phyloP scores from a whole-genome alignment of 495 filamentous ascomycete species.

The Acidiella bohemica region DNA sequence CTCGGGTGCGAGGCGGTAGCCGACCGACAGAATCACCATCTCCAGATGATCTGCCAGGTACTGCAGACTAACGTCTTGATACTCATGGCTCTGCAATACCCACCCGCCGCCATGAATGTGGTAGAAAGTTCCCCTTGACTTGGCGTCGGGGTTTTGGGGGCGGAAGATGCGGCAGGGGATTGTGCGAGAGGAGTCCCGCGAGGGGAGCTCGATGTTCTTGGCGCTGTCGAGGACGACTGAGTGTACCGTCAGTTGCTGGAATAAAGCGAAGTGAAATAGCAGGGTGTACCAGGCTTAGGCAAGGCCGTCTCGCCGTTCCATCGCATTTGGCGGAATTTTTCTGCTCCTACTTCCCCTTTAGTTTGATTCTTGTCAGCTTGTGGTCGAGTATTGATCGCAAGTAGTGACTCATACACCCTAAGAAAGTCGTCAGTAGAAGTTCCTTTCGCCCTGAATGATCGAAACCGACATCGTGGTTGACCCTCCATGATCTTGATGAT shows the following conservation, averaged over 20 bases:
- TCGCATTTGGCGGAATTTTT: slow-evolving; percentile 36
- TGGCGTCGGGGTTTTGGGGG: slow-evolving; percentile 29
- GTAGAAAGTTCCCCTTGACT: slow-evolving; percentile 34
- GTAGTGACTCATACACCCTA: too few relatives aligned
- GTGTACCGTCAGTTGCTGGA: not conserved
- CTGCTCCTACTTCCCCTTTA: slow-evolving; percentile 29
- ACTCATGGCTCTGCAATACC: slow-evolving; percentile 21
- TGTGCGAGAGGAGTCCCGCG: slow-evolving; percentile 33
- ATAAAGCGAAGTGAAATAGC: not conserved
- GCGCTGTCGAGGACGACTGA: slow-evolving; percentile 25
- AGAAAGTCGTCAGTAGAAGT: not conserved
- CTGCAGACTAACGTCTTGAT: slow-evolving; percentile 30
- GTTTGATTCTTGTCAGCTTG: too few relatives aligned
- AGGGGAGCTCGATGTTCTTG: slow-evolving; percentile 35
- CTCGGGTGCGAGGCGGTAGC: slow-evolving; percentile 48
- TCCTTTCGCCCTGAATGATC: not conserved
- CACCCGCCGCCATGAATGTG: slow-evolving; percentile 46
- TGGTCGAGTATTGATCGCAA: too few relatives aligned
- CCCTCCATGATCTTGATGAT: slow-evolving; percentile 26
- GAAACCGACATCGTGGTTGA: slow-evolving; percentile 21
- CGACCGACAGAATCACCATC: slow-evolving; percentile 38
- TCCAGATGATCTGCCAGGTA: slow-evolving; percentile 32
- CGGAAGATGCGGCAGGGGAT: slow-evolving; percentile 39
- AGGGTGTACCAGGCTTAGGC: slow-evolving; percentile 23
- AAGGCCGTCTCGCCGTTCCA: slow-evolving; percentile 33